Percentiles rank a stretch among this genome's conserved stretches.
Evolutionary conservation across 345 rosid species (phyloP).

Genomic region (Abelmoschus esculentus): DNA sequence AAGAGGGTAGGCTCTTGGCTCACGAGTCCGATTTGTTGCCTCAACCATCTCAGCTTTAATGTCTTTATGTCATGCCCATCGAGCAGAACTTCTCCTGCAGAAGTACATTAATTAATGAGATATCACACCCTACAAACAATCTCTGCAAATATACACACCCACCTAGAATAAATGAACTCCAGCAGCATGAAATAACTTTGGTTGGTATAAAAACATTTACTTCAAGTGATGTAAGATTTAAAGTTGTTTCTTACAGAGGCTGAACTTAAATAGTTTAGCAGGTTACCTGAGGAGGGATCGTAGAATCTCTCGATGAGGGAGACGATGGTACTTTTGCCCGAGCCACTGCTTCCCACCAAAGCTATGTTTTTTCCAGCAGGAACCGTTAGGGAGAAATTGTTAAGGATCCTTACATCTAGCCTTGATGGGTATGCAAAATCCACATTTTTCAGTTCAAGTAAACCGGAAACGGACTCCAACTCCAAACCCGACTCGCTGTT

Average conservation of each 20-base stretch:
- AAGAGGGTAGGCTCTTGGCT: constrained; percentile 97
- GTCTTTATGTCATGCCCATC: constrained; percentile 86
- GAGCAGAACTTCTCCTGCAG: constrained; percentile 74
- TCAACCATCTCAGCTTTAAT: constrained; percentile 77
- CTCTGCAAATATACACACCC: background rate
- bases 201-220: constrained; percentile 1
- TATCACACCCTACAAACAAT: constrained; percentile 2
- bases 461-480: constrained; percentile 63
- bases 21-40: constrained; percentile 95
- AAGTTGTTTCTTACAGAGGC: background rate
- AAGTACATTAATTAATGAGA: constrained; percentile 4
- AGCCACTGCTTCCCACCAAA: constrained; percentile 96
- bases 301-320: constrained; percentile 94
- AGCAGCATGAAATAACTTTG: constrained; percentile 14
- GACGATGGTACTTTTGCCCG: constrained; percentile 95
- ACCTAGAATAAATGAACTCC: background rate
- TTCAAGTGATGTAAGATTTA: background rate
- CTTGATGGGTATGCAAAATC: constrained; percentile 90
- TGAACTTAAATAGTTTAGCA: background rate
- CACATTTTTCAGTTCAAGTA: constrained; percentile 68
- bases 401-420: constrained; percentile 66
- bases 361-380: constrained; percentile 96
- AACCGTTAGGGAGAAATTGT: constrained; percentile 68
- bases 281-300: constrained; percentile 77
- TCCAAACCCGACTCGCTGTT: constrained; percentile 60